A percentile compares a stretch with the other conserved stretches of the same genome.
Conservation (phyloP, 306 rosid species). For the Quercus aquifolioides region DNA sequence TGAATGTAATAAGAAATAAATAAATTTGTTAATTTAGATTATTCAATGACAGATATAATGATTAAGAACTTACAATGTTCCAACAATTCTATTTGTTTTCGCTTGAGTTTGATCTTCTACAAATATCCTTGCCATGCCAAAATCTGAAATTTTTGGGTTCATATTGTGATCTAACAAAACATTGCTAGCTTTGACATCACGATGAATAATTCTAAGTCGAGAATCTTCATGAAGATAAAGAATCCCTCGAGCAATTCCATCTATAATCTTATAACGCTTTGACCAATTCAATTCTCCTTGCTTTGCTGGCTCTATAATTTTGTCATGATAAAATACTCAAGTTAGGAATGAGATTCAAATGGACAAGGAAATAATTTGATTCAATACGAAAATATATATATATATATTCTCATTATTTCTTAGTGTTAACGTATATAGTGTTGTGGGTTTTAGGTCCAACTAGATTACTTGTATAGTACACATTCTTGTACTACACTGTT, state of each 20-base stretch:
- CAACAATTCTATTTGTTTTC: conserved; percentile 47
- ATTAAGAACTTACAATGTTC: conserved; percentile 54
- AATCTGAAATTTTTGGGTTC: conserved; percentile 68
- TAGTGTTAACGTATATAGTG: no score
- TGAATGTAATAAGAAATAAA: no score
- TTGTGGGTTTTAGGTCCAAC: no score
- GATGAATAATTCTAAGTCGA: conserved; percentile 51
- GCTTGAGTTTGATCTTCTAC: conserved; percentile 40
- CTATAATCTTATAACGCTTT: conserved; percentile 40
- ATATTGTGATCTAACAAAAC: conserved; percentile 46
- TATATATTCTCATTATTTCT: no score
- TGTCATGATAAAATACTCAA: conserved; percentile 4
- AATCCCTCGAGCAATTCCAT: conserved; percentile 60
- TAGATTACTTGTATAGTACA: no score
- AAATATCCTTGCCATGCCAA: conserved; percentile 65
- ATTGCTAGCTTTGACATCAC: conserved; percentile 69
- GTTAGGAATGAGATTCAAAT: neutral
- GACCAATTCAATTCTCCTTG: conserved; percentile 48
- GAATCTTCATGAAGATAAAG: conserved; percentile 69
- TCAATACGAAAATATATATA: no score
- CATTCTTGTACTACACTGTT: no score
- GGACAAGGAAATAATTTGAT: no score
- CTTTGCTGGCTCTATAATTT: conserved; percentile 31
- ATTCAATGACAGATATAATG: no score
- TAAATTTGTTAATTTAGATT: no score